Conservation (phyloP, 176 grass and related monocot species). For the Saccharum spontaneum region DNA sequence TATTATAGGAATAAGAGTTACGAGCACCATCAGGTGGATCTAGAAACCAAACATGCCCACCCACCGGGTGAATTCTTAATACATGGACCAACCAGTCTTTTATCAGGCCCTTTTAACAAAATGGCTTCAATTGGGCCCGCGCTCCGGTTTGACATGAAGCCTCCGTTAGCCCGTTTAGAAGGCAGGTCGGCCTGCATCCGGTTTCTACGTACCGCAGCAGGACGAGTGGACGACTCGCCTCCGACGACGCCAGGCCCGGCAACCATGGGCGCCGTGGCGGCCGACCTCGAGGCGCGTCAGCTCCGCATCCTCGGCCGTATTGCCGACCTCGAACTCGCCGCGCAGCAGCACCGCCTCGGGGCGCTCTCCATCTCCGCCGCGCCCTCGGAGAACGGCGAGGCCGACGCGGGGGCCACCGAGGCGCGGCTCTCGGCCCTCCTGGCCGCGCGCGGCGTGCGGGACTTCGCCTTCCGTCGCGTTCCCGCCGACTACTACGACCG, state of each 20-base stretch:
- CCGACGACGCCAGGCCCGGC: background rate
- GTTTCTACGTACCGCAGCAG: background rate
- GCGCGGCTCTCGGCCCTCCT: conserved; percentile 59
- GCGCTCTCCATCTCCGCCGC: conserved; percentile 27
- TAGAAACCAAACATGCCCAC: no score
- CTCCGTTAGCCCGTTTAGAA: background rate
- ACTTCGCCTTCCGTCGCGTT: conserved; percentile 77
- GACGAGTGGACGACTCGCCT: background rate
- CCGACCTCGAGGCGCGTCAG: conserved; percentile 61
- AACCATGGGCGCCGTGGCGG: conserved; percentile 53
- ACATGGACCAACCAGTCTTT: background rate
- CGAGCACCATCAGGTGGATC: no score
- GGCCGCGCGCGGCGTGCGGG: conserved; percentile 44
- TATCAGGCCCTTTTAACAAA: background rate
- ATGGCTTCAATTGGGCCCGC: background rate
- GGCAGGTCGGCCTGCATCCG: background rate
- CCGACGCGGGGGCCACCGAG: conserved; percentile 27
- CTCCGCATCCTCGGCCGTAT: conserved; percentile 62
- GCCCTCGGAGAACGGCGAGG: background rate
- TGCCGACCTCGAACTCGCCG: conserved; percentile 54
- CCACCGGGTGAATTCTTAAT: no score
- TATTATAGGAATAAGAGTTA: no score
- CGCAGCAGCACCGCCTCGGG: conserved; percentile 31
- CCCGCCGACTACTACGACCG: conserved; percentile 81
- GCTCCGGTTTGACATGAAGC: no score